Conservation (phyloP, 176 grass and related monocot genomes). For the sorghum (Sorghum bicolor) region DNA sequence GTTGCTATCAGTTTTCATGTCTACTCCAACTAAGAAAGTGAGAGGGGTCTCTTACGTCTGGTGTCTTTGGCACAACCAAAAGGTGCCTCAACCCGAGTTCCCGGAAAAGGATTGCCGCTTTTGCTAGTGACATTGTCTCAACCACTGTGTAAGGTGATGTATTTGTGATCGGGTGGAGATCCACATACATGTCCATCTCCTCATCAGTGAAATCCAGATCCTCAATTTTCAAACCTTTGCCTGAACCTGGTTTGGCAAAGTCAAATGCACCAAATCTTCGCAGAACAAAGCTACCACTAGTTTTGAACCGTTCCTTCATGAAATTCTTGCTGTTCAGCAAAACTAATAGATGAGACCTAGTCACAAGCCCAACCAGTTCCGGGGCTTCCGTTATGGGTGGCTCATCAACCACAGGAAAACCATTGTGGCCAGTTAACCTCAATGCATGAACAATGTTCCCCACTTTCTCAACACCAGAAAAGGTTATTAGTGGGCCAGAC, state of each 20-base stretch:
- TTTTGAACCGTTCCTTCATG: slow-evolving; percentile 49
- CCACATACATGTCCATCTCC: slow-evolving; percentile 90
- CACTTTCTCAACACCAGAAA: slow-evolving; percentile 80
- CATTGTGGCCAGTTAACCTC: slow-evolving; percentile 74
- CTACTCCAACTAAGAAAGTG: neutral
- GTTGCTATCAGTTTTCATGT: neutral
- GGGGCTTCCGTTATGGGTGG: slow-evolving; percentile 54
- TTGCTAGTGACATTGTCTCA: slow-evolving; percentile 90
- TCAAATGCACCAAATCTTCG: slow-evolving; percentile 58
- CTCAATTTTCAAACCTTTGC: slow-evolving; percentile 76
- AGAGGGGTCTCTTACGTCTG: slow-evolving; percentile 50
- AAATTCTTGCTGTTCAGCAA: slow-evolving; percentile 73
- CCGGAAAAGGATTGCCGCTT: slow-evolving; percentile 81
- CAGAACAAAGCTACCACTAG: slow-evolving; percentile 39
- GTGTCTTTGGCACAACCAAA: slow-evolving; percentile 71
- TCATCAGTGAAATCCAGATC: slow-evolving; percentile 72
- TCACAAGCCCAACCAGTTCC: slow-evolving; percentile 66
- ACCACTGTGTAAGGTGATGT: slow-evolving; percentile 87
- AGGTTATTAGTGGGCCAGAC: slow-evolving; percentile 58
- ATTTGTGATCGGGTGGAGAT: slow-evolving; percentile 76
- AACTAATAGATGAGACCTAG: slow-evolving; percentile 75
- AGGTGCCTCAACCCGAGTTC: slow-evolving; percentile 76
- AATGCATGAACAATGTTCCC: slow-evolving; percentile 56
- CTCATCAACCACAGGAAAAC: slow-evolving; percentile 82
- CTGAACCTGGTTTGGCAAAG: slow-evolving; percentile 77